Percentiles rank a stretch among this genome's conserved stretches.
These are phyloP conservation scores for Sclerotiophoma versabilis DNA, from an alignment of 2,329 filamentous ascomycete genomes.

Conservation along the genomic window DNA sequence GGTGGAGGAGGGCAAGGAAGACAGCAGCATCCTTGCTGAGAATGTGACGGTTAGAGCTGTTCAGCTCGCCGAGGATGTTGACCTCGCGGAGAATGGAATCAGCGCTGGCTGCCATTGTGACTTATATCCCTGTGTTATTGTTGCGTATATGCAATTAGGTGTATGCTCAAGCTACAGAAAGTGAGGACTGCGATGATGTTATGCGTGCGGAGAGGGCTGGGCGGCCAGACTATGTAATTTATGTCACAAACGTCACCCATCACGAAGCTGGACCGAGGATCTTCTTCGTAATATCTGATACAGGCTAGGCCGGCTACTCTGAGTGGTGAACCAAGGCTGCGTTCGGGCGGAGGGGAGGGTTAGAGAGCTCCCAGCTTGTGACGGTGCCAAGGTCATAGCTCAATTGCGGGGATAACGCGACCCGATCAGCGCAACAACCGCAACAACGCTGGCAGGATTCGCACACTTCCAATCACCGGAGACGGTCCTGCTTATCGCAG, in stretches of 20 bases:
- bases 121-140: slow-evolving; percentile 11
- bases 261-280: slow-evolving; percentile 44
- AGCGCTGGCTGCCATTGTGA: slow-evolving; percentile 55
- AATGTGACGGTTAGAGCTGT: slow-evolving; percentile 84
- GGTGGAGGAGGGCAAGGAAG: slow-evolving; percentile 93
- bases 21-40: slow-evolving; percentile 87
- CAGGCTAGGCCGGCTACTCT: slow-evolving; percentile 39
- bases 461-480: slow-evolving; percentile 10
- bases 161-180: slow-evolving; percentile 14
- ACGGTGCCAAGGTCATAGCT: slow-evolving; percentile 41
- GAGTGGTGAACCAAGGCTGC: slow-evolving; percentile 37
- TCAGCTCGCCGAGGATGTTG: slow-evolving; percentile 80
- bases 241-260: slow-evolving; percentile 46
- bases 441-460: slow-evolving; percentile 2
- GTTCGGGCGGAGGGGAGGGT: slow-evolving; percentile 37
- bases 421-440: slow-evolving; percentile 29
- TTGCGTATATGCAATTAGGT: slow-evolving; percentile 11
- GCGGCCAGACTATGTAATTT: slow-evolving; percentile 35
- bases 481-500: slow-evolving; percentile 13
- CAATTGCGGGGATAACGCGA: slow-evolving; percentile 35
- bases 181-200: slow-evolving; percentile 36
- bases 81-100: slow-evolving; percentile 87
- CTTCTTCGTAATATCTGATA: slow-evolving; percentile 33
- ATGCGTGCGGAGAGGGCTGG: slow-evolving; percentile 36
- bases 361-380: slow-evolving; percentile 42